These are phyloP conservation scores for Trichoderma cornu-damae DNA, from an alignment of 2,329 filamentous ascomycete genomes.

Conservation along the genomic window DNA sequence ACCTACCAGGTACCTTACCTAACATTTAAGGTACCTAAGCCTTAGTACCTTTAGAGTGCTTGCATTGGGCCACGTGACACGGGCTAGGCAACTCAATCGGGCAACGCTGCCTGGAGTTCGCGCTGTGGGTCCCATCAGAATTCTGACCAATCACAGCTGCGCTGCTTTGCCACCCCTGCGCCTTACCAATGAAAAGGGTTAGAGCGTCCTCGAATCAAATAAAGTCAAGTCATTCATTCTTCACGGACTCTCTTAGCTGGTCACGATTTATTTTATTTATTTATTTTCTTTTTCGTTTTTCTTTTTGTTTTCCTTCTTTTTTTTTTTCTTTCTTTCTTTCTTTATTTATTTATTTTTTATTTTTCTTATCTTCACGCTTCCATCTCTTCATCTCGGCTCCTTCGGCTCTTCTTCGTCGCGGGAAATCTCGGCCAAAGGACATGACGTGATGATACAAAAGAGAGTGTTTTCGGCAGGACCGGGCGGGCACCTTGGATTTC, in stretches of 20 bases:
- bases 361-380: neutral
- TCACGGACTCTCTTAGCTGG: neutral
- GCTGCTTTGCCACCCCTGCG: conserved; percentile 14
- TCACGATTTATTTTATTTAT: too few species aligned
- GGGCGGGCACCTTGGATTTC: neutral
- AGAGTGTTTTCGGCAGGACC: neutral
- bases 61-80: conserved; percentile 1
- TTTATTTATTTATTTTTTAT: too few species aligned
- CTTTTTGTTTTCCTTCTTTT: too few species aligned
- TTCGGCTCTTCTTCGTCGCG: neutral
- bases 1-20: too few species aligned
- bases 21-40: too few species aligned
- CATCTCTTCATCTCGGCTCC: neutral
- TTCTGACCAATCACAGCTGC: conserved; percentile 6
- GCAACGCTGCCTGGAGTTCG: neutral
- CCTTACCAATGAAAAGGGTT: neutral
- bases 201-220: conserved; percentile 1
- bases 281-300: too few species aligned
- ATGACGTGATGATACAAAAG: neutral
- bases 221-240: conserved; percentile 3
- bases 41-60: neutral
- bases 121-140: neutral
- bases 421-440: neutral
- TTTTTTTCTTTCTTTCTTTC: too few species aligned
- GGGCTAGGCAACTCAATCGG: neutral